Base-by-base conservation (phyloP, 2,329 filamentous ascomycete genomes). In the Incumbomyces delicatus region DNA sequence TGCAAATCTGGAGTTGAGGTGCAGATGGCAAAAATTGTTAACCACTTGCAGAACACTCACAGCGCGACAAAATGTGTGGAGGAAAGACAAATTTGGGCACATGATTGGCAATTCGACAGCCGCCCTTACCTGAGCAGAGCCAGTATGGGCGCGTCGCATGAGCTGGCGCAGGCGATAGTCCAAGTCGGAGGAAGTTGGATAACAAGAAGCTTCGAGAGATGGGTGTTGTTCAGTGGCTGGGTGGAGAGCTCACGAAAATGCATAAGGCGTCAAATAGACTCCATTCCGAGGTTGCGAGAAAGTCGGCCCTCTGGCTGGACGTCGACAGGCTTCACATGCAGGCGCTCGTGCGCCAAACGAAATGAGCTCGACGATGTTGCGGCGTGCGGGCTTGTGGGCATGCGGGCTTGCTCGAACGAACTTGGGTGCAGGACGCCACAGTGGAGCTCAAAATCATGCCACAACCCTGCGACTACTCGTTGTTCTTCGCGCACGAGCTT, bases 181-280 rank as follows among this genome's bases (percentile, higher is more conserved):
- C 32, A 45, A 33, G 34, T 8, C 33, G 34, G 42, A 31, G n/a
- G 22, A 29, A 45, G 33, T 33, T 38, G 33, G 42, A 37, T 20
- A 45, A 18, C 14, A 44, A 44, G 33, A 27, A 22, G 41, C 41
- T 38, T 45, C 27, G 31, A 45, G 33, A 37, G 41, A 38, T 45
- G 42, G n/a, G 42, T 45, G 42, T 37, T 45, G 33, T 31, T 45
- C 33, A 27, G 42, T 45, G 42, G 42, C 33, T 45, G 42, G 22
- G 42, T 45, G 42, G 42, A 37, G 42, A 45, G 42, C 30, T 5
- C 17, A 45, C 42, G 27, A 45, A 45, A 37, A 32, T 31, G 34
- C 17, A 44, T 14, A 18, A 14, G 17, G 4, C 42, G 20, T 16
- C 22, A 45, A 30, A 17, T n/a, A 8, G 42, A 20, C 30, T 44